phyloP scores from a whole-genome alignment of 805 yeast species.

The Ogataea methanolica region DNA sequence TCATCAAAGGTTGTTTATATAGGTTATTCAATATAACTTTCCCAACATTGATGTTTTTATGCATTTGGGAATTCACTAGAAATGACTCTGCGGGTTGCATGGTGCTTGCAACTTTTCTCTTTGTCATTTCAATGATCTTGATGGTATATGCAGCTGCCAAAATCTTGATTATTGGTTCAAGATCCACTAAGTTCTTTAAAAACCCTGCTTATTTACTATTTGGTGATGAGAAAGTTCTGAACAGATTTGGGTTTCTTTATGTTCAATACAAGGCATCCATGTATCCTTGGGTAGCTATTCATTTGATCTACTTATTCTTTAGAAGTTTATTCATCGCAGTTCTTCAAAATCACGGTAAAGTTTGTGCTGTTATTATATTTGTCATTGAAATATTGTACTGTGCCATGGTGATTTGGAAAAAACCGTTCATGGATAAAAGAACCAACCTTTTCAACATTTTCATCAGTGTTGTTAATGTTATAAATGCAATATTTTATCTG shows the following conservation, averaged over 20 bases:
- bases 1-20: conserved; percentile 84
- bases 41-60: conserved; percentile 78
- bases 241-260: conserved; percentile 88
- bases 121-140: conserved; percentile 52
- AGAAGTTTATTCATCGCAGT: conserved; percentile 85
- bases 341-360: conserved; percentile 74
- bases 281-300: conserved; percentile 74
- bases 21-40: conserved; percentile 79
- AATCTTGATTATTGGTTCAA: conserved; percentile 65
- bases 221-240: conserved; percentile 76
- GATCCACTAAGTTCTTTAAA: conserved; percentile 65
- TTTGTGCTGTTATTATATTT: conserved; percentile 74
- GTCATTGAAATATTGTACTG: conserved; percentile 71
- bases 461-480: conserved; percentile 70
- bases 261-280: conserved; percentile 85
- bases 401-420: conserved; percentile 55
- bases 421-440: conserved; percentile 93
- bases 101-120: conserved; percentile 71
- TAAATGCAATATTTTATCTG: conserved; percentile 82
- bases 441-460: conserved; percentile 91
- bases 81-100: conserved; percentile 81
- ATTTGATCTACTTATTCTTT: conserved; percentile 60
- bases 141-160: conserved; percentile 68
- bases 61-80: conserved; percentile 85
- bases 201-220: conserved; percentile 90